Evolutionary conservation across 768 basidiomycete genomes (phyloP).

Genomic region (Xerocomus spinulosus): DNA sequence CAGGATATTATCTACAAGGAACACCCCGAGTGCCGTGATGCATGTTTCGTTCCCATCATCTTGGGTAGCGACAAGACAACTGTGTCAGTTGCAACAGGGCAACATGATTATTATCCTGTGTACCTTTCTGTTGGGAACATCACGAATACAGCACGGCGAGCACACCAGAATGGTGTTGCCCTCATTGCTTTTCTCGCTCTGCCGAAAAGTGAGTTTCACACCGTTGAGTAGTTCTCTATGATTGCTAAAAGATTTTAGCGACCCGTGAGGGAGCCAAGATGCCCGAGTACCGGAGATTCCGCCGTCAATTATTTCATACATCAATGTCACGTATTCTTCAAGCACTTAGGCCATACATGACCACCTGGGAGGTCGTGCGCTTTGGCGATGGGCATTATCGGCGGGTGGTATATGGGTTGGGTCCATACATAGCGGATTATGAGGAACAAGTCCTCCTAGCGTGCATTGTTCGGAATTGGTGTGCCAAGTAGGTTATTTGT

Average conservation of each 20-base stretch:
- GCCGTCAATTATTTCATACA: conserved; percentile 28
- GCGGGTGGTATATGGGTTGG: conserved; percentile 28
- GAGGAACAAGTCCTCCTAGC: conserved; percentile 34
- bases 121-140: conserved; percentile 7
- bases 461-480: conserved; percentile 21
- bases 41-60: not conserved
- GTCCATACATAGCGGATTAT: conserved; percentile 37
- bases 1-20: not conserved
- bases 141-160: not conserved
- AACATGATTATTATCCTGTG: not conserved
- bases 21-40: not conserved
- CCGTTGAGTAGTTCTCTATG: too few species aligned
- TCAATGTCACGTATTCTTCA: conserved; percentile 19
- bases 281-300: conserved; percentile 30
- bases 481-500: not conserved
- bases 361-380: conserved; percentile 12
- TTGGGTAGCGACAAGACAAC: not conserved
- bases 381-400: conserved; percentile 32
- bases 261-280: too few species aligned
- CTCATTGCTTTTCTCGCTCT: conserved; percentile 3
- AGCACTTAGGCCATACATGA: conserved; percentile 26
- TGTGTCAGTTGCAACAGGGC: conserved; percentile 1
- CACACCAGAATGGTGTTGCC: not conserved
- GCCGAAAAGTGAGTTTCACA: conserved; percentile 3
- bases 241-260: too few species aligned